Evolutionary conservation across 768 basidiomycete species (phyloP).

Genomic region (Leccinum obscurum): DNA sequence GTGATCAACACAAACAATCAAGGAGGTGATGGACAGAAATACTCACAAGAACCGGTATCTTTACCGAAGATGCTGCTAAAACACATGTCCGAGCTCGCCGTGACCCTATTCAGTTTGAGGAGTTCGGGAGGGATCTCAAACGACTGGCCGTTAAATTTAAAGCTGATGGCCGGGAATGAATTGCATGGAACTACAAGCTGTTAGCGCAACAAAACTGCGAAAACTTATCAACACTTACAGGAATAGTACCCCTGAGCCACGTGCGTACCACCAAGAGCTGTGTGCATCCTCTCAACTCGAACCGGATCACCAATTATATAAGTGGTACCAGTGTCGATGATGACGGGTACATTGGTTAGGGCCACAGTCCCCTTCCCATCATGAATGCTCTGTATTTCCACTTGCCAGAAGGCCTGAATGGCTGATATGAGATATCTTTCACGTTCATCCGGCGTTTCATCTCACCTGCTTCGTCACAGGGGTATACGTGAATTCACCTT

Average conservation of each 20-base stretch:
- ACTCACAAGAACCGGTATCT: background rate
- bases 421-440: background rate
- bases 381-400: background rate
- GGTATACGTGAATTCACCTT: background rate
- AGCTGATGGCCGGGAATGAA: background rate
- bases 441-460: background rate
- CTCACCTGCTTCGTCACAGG: background rate
- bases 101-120: background rate
- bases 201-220: background rate
- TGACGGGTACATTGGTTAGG: background rate
- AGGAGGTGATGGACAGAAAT: background rate
- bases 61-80: background rate
- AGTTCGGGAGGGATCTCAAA: background rate
- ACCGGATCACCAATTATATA: background rate
- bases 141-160: background rate
- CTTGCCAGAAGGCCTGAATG: background rate
- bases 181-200: background rate
- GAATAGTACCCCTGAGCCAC: background rate
- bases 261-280: background rate
- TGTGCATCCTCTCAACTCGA: background rate
- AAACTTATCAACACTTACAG: background rate
- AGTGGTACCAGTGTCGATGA: background rate
- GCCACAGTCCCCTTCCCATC: background rate
- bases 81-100: background rate
- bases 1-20: background rate